Conservation (phyloP, 768 basidiomycete genomes). For the Lactarius indigo region DNA sequence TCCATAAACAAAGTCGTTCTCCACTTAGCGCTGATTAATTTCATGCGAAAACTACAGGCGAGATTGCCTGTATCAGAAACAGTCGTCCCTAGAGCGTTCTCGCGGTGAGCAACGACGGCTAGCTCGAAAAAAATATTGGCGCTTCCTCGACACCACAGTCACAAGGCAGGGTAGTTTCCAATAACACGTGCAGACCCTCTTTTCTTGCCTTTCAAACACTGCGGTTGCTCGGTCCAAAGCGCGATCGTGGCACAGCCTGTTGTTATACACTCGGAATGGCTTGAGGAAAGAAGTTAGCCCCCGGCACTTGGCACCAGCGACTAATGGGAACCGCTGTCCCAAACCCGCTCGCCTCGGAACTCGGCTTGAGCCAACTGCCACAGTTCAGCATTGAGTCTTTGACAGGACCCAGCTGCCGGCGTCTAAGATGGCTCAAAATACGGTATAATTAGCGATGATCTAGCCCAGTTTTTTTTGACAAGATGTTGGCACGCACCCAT, state of each 20-base stretch:
- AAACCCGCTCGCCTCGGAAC: slow-evolving; percentile 23
- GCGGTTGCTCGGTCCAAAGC: neutral
- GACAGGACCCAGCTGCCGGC: slow-evolving; percentile 6
- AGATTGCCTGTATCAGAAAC: slow-evolving; percentile 7
- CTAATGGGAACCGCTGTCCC: slow-evolving; percentile 14
- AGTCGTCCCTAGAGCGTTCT: neutral
- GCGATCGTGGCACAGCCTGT: neutral
- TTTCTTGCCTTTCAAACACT: slow-evolving; percentile 3
- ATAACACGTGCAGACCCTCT: slow-evolving; percentile 19
- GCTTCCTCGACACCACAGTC: slow-evolving; percentile 13
- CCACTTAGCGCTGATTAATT: neutral
- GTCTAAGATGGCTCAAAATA: neutral
- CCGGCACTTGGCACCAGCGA: slow-evolving; percentile 15
- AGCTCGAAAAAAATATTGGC: slow-evolving; percentile 8
- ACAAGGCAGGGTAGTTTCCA: neutral
- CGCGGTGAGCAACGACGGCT: slow-evolving; percentile 2
- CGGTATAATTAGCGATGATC: slow-evolving; percentile 4
- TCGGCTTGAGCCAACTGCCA: slow-evolving; percentile 4
- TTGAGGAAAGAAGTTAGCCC: neutral
- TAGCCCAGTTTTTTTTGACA: neutral
- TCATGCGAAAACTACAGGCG: neutral
- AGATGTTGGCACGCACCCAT: neutral
- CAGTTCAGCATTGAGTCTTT: slow-evolving; percentile 7
- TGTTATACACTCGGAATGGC: neutral
- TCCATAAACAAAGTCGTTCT: neutral